Base-by-base conservation (phyloP, 1,284 basidiomycete genomes). In the Taiwanofungus camphoratus region DNA sequence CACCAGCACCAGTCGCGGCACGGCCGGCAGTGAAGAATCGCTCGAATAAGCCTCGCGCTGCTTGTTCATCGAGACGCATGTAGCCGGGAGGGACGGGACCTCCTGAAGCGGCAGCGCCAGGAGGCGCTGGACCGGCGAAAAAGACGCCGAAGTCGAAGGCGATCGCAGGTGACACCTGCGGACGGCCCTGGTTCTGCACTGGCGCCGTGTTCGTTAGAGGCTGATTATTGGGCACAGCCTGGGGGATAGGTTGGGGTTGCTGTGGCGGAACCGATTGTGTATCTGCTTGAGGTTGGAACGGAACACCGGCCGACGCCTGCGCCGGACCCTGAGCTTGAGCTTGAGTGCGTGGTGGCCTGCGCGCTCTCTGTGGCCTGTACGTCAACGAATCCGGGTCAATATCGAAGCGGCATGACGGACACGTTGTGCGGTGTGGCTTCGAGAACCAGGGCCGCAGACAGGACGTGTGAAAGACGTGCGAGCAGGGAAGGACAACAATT, bases 401-500 rank as follows among this genome's bases (percentile, higher is more conserved):
- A 51, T 89, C 80, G 54, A 88, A 88, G 48, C 86, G 68, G 62
- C 86, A 89, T 0, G 82, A 82, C 1, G 86, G 86, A 53, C 86
- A 89, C 1, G 86, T 88, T 21, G 86, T 87, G 50, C 84, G 82
- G 35, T 70, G 71, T 9, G 82, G 82, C 45, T 81, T 69, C 5
- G 83, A 77, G 60, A 88, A 88, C 86, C 86, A 89, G 0, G 86
- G 86, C 2, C 83, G 58, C 19, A 89, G 71, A 61, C 85, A 89
- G 0, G 77, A 69, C 2, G 80, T 74, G 54, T 89, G 85, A 65
- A 88, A 89, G 37, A 85, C 76, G 58, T 89, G 85, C 9, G 83
- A 76, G 55, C 85, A 89, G 3, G 85, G 85, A 15, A 89, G 73
- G 3, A 76, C 65, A 27, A 87, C 77, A 41, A 87, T 71, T 52